phyloP scores from a whole-genome alignment of 2,329 filamentous ascomycete genomes.

The Penicillium sclerotigenum region DNA sequence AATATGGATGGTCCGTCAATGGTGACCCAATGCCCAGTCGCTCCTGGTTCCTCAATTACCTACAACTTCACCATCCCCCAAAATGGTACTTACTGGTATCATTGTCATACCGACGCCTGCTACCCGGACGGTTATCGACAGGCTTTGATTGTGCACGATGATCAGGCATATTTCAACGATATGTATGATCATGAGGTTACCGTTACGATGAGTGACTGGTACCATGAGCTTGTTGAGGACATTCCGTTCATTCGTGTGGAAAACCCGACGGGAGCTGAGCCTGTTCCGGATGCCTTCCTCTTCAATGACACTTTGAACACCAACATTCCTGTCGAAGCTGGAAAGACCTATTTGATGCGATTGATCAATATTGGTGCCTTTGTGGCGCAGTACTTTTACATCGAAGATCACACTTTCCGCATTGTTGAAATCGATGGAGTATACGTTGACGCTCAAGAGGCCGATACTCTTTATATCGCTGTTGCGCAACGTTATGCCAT shows the following conservation, averaged over 20 bases:
- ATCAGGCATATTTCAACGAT: not conserved
- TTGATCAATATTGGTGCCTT: slow-evolving; percentile 37
- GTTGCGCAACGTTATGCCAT: slow-evolving; percentile 63
- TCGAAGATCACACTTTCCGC: slow-evolving; percentile 57
- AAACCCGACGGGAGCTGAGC: slow-evolving; percentile 57
- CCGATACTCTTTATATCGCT: slow-evolving; percentile 63
- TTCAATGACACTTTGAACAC: slow-evolving; percentile 67
- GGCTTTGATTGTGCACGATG: slow-evolving; percentile 1
- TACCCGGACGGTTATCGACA: not conserved
- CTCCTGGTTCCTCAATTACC: slow-evolving; percentile 51
- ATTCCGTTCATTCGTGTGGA: slow-evolving; percentile 45
- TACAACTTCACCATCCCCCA: not conserved
- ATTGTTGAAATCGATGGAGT: slow-evolving; percentile 73
- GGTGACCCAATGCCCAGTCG: slow-evolving; percentile 65
- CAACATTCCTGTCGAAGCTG: slow-evolving; percentile 42
- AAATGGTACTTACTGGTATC: slow-evolving; percentile 5
- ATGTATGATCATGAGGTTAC: not conserved
- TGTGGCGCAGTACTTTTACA: slow-evolving; percentile 50
- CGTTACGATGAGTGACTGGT: slow-evolving; percentile 2
- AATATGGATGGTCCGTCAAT: slow-evolving; percentile 70
- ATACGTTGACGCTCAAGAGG: slow-evolving; percentile 60
- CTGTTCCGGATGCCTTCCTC: slow-evolving; percentile 64
- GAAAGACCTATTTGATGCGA: slow-evolving; percentile 65
- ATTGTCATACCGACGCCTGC: not conserved
- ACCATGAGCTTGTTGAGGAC: not conserved